These are phyloP conservation scores for Claviceps spartinae DNA, from an alignment of 2,329 filamentous ascomycete genomes.

Conservation along the genomic window DNA sequence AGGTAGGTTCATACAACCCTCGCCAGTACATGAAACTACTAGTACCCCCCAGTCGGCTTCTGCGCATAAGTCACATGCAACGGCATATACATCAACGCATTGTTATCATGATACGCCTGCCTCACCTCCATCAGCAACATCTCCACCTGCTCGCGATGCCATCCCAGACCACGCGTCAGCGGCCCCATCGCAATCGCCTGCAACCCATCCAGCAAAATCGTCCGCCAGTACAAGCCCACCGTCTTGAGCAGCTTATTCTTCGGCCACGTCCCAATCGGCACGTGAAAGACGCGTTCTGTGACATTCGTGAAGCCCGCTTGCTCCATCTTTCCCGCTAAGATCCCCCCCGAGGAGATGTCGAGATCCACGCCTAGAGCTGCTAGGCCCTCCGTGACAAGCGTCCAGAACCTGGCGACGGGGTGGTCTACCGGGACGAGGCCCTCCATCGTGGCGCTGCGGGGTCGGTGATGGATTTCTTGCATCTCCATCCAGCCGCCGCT, in stretches of 20 bases:
- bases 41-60: slow-evolving; percentile 23
- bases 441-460: slow-evolving; percentile 28
- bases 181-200: slow-evolving; percentile 38
- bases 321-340: slow-evolving; percentile 30
- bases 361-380: slow-evolving; percentile 32
- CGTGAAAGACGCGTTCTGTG: slow-evolving; percentile 32
- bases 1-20: too few relatives aligned
- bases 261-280: slow-evolving; percentile 42
- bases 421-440: slow-evolving; percentile 25
- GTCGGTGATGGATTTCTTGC: slow-evolving; percentile 39
- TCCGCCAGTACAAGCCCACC: slow-evolving; percentile 38
- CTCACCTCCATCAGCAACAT: slow-evolving; percentile 33
- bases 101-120: slow-evolving; percentile 32
- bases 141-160: slow-evolving; percentile 34
- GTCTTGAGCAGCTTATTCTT: slow-evolving; percentile 36
- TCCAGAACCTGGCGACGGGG: slow-evolving; percentile 33
- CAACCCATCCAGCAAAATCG: slow-evolving; percentile 34
- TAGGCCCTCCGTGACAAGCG: slow-evolving; percentile 30
- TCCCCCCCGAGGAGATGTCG: slow-evolving; percentile 26
- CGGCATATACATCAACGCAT: slow-evolving; percentile 38
- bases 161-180: slow-evolving; percentile 34
- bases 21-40: neutral
- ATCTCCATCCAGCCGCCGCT: slow-evolving; percentile 42
- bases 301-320: slow-evolving; percentile 40
- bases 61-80: slow-evolving; percentile 41